Evolutionary conservation across 305 asterid species (phyloP).

Genomic region (Fraxinus paxiana): DNA sequence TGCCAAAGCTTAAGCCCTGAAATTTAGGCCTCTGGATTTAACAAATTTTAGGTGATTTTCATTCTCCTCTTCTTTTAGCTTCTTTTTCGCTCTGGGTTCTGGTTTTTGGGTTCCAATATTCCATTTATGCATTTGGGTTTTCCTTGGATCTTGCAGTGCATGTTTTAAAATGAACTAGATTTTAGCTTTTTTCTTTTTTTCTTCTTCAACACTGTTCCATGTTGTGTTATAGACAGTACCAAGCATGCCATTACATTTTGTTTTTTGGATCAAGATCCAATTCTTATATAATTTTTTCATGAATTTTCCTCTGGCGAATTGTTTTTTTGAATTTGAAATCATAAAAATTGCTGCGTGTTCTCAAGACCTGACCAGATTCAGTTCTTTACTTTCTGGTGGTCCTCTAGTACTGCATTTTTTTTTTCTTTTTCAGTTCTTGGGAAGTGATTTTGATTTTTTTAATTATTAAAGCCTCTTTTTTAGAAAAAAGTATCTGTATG

Average conservation of each 20-base stretch:
- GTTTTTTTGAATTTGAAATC: constrained; percentile 13
- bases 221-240: neutral
- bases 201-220: neutral
- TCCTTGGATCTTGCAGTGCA: neutral
- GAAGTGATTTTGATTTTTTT: constrained; percentile 28
- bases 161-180: neutral
- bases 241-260: constrained; percentile 6
- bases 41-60: constrained; percentile 40
- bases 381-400: constrained; percentile 37
- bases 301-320: constrained; percentile 13
- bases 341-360: constrained; percentile 36
- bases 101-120: constrained; percentile 7
- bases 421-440: constrained; percentile 28
- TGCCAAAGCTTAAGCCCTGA: constrained; percentile 19
- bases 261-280: constrained; percentile 34
- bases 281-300: constrained; percentile 20
- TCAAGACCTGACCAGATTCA: constrained; percentile 45
- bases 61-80: constrained; percentile 1
- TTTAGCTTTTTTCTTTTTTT: neutral
- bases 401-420: constrained; percentile 39
- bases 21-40: constrained; percentile 18
- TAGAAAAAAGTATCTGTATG: constrained; percentile 25
- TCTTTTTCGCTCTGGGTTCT: neutral
- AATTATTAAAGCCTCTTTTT: constrained; percentile 38
- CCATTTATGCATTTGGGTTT: constrained; percentile 34